Conservation (phyloP, 345 rosid genomes). For the Arabis hirsuta region DNA sequence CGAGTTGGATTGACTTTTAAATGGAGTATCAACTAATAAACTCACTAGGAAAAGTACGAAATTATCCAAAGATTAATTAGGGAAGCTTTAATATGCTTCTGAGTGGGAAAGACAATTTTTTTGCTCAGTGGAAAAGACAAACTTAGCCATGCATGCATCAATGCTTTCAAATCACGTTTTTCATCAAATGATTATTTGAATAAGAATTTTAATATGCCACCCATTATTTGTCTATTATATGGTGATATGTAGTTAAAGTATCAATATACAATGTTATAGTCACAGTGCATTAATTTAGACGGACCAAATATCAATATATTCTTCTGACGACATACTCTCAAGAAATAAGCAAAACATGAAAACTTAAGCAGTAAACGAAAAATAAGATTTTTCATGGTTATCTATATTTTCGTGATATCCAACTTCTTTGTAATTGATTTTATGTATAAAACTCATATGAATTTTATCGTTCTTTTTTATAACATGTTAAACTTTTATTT, state of each 20-base stretch:
- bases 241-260: slow-evolving; percentile 19
- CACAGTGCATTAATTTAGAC: slow-evolving; percentile 9
- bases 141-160: slow-evolving; percentile 43
- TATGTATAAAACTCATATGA: not conserved
- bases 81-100: slow-evolving; percentile 10
- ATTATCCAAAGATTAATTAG: slow-evolving; percentile 16
- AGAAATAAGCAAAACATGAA: slow-evolving; percentile 6
- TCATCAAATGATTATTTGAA: slow-evolving; percentile 32
- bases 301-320: slow-evolving; percentile 37
- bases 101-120: slow-evolving; percentile 24
- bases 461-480: too few relatives aligned
- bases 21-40: slow-evolving; percentile 28
- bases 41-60: not conserved
- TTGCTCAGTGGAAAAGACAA: slow-evolving; percentile 36
- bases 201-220: slow-evolving; percentile 19
- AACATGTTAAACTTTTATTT: too few relatives aligned
- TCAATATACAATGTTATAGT: not conserved
- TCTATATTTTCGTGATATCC: not conserved
- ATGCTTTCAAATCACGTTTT: slow-evolving; percentile 42
- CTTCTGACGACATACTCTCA: slow-evolving; percentile 8
- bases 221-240: slow-evolving; percentile 13
- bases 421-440: not conserved
- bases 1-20: slow-evolving; percentile 14
- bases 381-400: slow-evolving; percentile 2
- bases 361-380: not conserved